Percentiles rank a stretch among this genome's conserved stretches.
Evolutionary conservation across 2,329 filamentous ascomycete species (phyloP).

Genomic region (Hypoxylon sp.): DNA sequence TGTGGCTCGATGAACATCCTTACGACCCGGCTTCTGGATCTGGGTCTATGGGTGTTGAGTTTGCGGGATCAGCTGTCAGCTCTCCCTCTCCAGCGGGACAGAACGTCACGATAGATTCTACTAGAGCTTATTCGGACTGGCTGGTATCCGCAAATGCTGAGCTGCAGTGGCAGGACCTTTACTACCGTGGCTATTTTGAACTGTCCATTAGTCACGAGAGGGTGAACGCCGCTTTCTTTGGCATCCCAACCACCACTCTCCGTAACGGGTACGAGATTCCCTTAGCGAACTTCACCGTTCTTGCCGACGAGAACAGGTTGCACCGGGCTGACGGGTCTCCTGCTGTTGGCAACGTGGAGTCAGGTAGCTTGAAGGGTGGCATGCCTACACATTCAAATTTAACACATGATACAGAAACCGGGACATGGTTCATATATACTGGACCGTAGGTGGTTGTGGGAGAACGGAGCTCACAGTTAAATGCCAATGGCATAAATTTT

Average conservation of each 20-base stretch:
- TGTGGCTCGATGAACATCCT: slow-evolving; percentile 60
- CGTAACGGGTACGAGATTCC: slow-evolving; percentile 70
- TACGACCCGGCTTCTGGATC: slow-evolving; percentile 61
- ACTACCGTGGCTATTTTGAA: slow-evolving; percentile 76
- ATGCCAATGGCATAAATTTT: neutral
- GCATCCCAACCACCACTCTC: slow-evolving; percentile 62
- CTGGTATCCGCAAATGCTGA: slow-evolving; percentile 65
- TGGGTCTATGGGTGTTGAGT: slow-evolving; percentile 64
- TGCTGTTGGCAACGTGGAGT: slow-evolving; percentile 53
- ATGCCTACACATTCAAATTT: slow-evolving; percentile 57
- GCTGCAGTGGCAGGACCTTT: slow-evolving; percentile 73
- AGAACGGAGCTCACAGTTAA: neutral
- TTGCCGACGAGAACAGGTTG: slow-evolving; percentile 67
- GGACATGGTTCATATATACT: slow-evolving; percentile 44
- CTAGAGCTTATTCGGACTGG: slow-evolving; percentile 59
- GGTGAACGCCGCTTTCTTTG: slow-evolving; percentile 69
- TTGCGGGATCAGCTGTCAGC: slow-evolving; percentile 70
- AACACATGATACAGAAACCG: slow-evolving; percentile 68
- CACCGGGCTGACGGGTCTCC: slow-evolving; percentile 45
- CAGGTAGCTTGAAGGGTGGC: slow-evolving; percentile 62
- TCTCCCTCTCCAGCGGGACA: slow-evolving; percentile 69
- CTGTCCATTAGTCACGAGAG: slow-evolving; percentile 65
- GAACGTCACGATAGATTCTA: slow-evolving; percentile 65
- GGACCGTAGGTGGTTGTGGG: slow-evolving; percentile 13
- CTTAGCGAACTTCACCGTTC: slow-evolving; percentile 73